A percentile compares a stretch with the other conserved stretches of the same genome.
Conservation (phyloP, 345 rosid genomes). For the Melaleuca quinquenervia region DNA sequence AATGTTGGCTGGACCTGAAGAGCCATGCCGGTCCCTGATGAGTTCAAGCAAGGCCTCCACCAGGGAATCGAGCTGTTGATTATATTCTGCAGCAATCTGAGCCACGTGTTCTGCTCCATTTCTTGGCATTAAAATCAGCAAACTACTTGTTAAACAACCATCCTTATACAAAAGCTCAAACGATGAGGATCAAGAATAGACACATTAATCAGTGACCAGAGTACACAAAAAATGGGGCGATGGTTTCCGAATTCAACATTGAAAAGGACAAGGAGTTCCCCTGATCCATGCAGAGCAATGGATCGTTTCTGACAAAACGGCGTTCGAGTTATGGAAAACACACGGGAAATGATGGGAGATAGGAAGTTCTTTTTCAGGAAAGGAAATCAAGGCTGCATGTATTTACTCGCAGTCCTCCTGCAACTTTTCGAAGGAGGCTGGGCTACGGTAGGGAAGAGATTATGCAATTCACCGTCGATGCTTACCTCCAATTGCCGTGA, state of each 20-base stretch:
- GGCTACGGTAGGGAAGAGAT: not conserved
- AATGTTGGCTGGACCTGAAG: not conserved
- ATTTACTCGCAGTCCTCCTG: not conserved
- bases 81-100: not conserved
- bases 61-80: not conserved
- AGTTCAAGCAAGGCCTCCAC: not conserved
- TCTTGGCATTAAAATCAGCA: not conserved
- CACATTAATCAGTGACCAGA: accelerated
- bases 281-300: no score
- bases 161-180: not conserved
- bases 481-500: not conserved
- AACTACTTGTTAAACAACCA: not conserved
- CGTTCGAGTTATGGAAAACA: not conserved
- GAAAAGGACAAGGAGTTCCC: not conserved
- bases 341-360: no score
- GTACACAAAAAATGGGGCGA: not conserved
- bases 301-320: not conserved
- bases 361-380: not conserved
- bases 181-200: not conserved
- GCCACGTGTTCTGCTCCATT: not conserved
- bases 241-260: not conserved
- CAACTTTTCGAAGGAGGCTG: not conserved
- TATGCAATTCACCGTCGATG: not conserved
- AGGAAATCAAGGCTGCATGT: not conserved
- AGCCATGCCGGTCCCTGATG: not conserved